Conservation (phyloP, 2,329 filamentous ascomycete species). For the Colletotrichum sp. region DNA sequence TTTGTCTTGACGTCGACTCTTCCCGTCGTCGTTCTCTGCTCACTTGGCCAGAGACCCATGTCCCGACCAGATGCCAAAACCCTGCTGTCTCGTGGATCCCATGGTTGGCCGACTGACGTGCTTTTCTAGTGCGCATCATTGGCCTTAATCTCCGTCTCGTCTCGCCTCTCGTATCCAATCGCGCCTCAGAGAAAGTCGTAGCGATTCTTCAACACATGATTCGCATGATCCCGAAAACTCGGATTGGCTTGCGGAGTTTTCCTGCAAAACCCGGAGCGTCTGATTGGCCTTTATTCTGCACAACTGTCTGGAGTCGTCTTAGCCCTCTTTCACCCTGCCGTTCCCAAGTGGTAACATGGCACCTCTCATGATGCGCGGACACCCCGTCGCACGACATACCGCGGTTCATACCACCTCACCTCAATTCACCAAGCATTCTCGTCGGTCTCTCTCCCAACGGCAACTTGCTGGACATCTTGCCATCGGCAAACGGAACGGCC, state of each 20-base stretch:
- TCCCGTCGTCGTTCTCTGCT: neutral
- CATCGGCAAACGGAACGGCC: constrained; percentile 6
- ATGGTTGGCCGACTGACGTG: neutral
- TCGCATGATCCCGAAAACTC: constrained; percentile 32
- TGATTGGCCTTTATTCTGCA: constrained; percentile 16
- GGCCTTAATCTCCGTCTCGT: neutral
- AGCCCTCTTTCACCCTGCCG: neutral
- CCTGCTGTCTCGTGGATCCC: neutral
- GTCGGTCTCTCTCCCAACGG: neutral
- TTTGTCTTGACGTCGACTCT: neutral
- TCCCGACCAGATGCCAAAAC: neutral
- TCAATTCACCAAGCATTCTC: neutral
- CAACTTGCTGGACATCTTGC: neutral
- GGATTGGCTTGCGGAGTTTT: constrained; percentile 18
- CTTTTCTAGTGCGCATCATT: constrained; percentile 5
- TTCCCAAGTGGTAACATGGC: neutral
- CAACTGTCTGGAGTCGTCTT: neutral
- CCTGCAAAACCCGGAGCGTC: neutral
- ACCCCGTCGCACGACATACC: neutral
- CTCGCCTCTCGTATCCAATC: neutral
- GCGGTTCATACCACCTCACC: neutral
- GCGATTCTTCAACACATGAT: constrained; percentile 34
- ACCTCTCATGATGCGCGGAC: neutral
- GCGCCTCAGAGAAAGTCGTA: constrained; percentile 7
- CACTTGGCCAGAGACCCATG: neutral